phyloP scores from a whole-genome alignment of 2,329 filamentous ascomycete genomes.

The Fusarium decemcellulare region DNA sequence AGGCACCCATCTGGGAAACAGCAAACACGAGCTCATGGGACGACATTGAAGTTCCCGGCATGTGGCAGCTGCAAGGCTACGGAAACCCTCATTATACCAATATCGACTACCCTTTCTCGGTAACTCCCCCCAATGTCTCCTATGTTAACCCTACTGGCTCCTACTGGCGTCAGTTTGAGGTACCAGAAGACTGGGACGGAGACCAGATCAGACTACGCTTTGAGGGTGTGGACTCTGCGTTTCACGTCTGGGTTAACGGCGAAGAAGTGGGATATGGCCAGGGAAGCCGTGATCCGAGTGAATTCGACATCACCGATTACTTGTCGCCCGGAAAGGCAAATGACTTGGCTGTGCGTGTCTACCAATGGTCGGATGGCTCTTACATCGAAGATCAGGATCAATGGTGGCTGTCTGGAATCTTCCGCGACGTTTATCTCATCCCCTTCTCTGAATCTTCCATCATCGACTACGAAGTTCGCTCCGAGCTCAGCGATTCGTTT shows the following conservation, averaged over 20 bases:
- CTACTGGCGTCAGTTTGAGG: constrained; percentile 71
- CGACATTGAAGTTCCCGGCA: constrained; percentile 73
- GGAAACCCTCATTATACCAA: constrained; percentile 80
- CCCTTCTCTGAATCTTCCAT: constrained; percentile 67
- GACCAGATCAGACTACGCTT: constrained; percentile 77
- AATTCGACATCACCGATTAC: constrained; percentile 76
- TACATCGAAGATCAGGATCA: constrained; percentile 82
- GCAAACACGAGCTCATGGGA: constrained; percentile 18
- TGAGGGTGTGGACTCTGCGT: constrained; percentile 81
- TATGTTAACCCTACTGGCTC: constrained; percentile 77
- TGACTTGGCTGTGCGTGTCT: constrained; percentile 75
- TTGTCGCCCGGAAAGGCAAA: constrained; percentile 65
- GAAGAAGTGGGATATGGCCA: constrained; percentile 79
- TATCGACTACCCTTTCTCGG: constrained; percentile 75
- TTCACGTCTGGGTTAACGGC: constrained; percentile 80
- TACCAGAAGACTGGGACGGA: constrained; percentile 61
- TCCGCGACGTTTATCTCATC: constrained; percentile 77
- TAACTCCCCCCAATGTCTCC: constrained; percentile 74
- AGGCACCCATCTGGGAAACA: constrained; percentile 15
- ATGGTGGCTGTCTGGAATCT: constrained; percentile 75
- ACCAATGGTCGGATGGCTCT: constrained; percentile 79
- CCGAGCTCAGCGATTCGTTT: constrained; percentile 69
- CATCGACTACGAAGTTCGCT: constrained; percentile 62
- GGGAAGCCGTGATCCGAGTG: constrained; percentile 79
- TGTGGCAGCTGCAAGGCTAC: constrained; percentile 80